Percentiles rank a stretch among this genome's conserved stretches.
Evolutionary conservation across 2,329 filamentous ascomycete species (phyloP).

Genomic region (Dryadomyces quercivorus): DNA sequence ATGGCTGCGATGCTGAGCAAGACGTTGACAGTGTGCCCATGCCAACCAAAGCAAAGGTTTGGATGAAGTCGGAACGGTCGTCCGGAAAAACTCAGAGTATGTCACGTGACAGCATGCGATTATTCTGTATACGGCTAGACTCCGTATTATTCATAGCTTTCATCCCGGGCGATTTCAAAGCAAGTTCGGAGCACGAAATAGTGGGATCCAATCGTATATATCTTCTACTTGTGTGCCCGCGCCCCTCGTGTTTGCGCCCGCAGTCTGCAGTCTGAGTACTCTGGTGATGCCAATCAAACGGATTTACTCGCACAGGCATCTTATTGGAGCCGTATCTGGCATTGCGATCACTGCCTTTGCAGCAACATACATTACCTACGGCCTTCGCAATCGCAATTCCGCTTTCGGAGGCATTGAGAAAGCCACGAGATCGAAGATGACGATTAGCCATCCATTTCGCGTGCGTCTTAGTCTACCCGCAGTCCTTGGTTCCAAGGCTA

Average conservation of each 20-base stretch:
- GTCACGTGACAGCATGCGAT: too few species aligned
- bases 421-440: not conserved
- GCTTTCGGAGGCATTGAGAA: not conserved
- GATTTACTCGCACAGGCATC: too few species aligned
- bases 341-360: not conserved
- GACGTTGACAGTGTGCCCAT: not conserved
- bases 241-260: not conserved
- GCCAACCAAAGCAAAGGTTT: too few species aligned
- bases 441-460: not conserved
- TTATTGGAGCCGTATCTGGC: not conserved
- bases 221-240: not conserved
- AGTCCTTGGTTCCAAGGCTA: too few species aligned
- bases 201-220: not conserved
- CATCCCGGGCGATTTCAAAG: not conserved
- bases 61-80: too few species aligned
- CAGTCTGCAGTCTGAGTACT: too few species aligned
- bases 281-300: not conserved
- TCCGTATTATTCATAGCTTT: not conserved
- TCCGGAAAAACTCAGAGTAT: not conserved
- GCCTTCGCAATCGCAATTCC: not conserved
- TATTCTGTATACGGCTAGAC: not conserved
- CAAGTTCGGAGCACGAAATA: not conserved
- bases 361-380: not conserved
- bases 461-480: not conserved
- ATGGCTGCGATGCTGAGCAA: conserved; percentile 27